A percentile compares a stretch with the other conserved stretches of the same genome.
Evolutionary conservation across 257 asterid genomes (phyloP).

Genomic region (Knoxia roxburghii): DNA sequence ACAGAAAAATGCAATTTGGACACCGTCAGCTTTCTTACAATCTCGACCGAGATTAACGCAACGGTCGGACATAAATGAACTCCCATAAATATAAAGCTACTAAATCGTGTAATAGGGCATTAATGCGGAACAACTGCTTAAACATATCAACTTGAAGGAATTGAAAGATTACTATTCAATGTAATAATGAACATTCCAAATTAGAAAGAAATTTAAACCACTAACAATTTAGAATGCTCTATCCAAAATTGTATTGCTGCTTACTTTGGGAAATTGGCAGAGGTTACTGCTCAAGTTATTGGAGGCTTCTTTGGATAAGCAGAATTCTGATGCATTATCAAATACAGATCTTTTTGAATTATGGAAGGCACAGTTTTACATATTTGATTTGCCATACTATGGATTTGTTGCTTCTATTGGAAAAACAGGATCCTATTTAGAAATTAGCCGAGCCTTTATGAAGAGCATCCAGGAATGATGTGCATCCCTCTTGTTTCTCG

Average conservation of each 20-base stretch:
- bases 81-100: background rate
- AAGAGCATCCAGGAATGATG: background rate
- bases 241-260: slow-evolving; percentile 13
- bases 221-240: too few species aligned
- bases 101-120: background rate
- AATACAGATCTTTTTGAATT: slow-evolving; percentile 40
- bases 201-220: too few species aligned
- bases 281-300: slow-evolving; percentile 59
- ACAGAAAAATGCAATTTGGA: background rate
- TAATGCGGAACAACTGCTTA: too few species aligned
- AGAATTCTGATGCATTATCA: slow-evolving; percentile 31
- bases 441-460: background rate
- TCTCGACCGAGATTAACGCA: background rate
- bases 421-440: background rate
- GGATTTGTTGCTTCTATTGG: too few species aligned
- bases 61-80: background rate
- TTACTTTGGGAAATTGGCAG: slow-evolving; percentile 32
- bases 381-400: too few species aligned
- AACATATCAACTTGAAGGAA: too few species aligned
- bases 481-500: too few species aligned
- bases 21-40: background rate
- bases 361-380: slow-evolving; percentile 88
- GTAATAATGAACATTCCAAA: too few species aligned
- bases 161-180: too few species aligned
- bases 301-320: slow-evolving; percentile 27